Percentiles rank a stretch among this genome's conserved stretches.
Conservation (phyloP, 108 stramenopile species). For the Skeletonema marinoi region DNA sequence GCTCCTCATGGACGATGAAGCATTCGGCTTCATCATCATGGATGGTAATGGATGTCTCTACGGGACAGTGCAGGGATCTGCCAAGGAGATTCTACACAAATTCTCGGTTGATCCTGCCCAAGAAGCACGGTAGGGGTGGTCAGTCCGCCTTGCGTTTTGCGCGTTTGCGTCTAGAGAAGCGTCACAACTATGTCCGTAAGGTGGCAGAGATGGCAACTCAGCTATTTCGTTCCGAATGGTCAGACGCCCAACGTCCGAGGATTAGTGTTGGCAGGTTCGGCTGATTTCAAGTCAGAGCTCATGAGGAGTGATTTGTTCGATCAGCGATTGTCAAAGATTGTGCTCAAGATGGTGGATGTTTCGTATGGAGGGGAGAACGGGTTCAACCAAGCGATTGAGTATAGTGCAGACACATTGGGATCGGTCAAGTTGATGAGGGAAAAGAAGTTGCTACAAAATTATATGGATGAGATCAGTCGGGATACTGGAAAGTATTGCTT, state of each 20-base stretch:
- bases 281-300: constrained; percentile 98
- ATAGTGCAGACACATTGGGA: constrained; percentile 91
- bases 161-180: constrained; percentile 97
- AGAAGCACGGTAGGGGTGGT: constrained; percentile 98
- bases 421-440: constrained; percentile 99
- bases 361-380: constrained; percentile 97
- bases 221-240: constrained; percentile 96
- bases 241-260: constrained; percentile 97
- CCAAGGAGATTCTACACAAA: constrained; percentile 95
- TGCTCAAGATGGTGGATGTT: constrained; percentile 98
- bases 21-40: constrained; percentile 99
- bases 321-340: constrained; percentile 89
- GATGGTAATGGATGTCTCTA: constrained; percentile 99
- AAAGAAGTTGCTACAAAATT: constrained; percentile 96
- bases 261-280: constrained; percentile 95
- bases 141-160: constrained; percentile 99
- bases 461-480: constrained; percentile 98
- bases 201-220: constrained; percentile 97
- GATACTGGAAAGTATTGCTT: constrained; percentile 99
- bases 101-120: constrained; percentile 98
- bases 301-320: constrained; percentile 96
- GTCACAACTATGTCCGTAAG: constrained; percentile 99
- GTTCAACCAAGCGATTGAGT: constrained; percentile 99
- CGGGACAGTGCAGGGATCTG: constrained; percentile 94
- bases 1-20: constrained; percentile 97